Percentiles rank a stretch among this genome's conserved stretches.
Evolutionary conservation across 108 stramenopile species (phyloP).

Genomic region (Skeletonema marinoi): DNA sequence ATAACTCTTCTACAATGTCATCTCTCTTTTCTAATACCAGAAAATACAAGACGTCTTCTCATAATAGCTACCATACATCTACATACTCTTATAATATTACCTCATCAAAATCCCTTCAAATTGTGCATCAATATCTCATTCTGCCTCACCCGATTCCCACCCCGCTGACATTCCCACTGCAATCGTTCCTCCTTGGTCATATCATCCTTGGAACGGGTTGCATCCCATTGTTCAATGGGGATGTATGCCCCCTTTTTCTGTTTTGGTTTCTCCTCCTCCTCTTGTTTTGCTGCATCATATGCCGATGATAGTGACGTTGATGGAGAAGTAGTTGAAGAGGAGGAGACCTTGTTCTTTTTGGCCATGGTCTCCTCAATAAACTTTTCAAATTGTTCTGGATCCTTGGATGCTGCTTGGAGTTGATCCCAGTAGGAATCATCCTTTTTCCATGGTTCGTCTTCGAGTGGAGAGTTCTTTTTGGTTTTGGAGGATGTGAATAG

Average conservation of each 20-base stretch:
- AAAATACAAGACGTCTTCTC: too few relatives aligned
- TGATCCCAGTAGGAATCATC: conserved; percentile 42
- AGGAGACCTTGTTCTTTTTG: not conserved
- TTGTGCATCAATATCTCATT: conserved; percentile 70
- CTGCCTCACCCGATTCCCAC: conserved; percentile 74
- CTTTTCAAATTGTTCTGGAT: conserved; percentile 38
- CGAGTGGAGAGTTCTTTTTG: conserved; percentile 18
- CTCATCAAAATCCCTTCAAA: conserved; percentile 51
- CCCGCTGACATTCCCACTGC: conserved; percentile 74
- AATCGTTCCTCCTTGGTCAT: conserved; percentile 71
- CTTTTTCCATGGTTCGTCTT: conserved; percentile 43
- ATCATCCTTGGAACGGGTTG: conserved; percentile 41
- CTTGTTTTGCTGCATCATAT: not conserved
- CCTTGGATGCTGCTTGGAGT: conserved; percentile 32
- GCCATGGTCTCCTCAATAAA: conserved; percentile 35
- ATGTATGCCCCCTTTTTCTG: conserved; percentile 54
- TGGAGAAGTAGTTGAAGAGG: too few relatives aligned
- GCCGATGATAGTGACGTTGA: not conserved
- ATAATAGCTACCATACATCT: too few relatives aligned
- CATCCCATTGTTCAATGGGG: conserved; percentile 86
- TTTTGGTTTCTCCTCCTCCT: not conserved
- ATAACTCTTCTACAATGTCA: too few relatives aligned
- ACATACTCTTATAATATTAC: not conserved
- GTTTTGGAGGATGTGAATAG: not conserved
- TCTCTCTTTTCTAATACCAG: not conserved